These are phyloP conservation scores for Ganoderma meredithae DNA, from an alignment of 1,284 basidiomycete genomes.

Conservation along the genomic window DNA sequence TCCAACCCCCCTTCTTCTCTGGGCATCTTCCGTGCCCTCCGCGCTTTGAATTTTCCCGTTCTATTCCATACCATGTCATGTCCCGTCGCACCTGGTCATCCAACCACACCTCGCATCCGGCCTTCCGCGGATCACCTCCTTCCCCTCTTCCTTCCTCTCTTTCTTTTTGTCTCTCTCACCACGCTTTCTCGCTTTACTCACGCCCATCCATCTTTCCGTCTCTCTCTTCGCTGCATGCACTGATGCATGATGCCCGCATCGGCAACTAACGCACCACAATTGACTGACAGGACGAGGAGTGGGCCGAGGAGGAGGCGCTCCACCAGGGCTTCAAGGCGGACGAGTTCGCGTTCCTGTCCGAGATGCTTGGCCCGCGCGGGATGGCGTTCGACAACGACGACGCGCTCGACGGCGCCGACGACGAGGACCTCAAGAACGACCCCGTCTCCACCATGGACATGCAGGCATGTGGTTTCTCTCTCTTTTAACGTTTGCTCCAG, in stretches of 20 bases:
- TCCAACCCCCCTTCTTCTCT: neutral
- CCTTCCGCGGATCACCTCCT: constrained; percentile 3
- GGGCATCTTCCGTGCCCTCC: neutral
- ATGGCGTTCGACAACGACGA: constrained; percentile 78
- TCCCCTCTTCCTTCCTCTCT: no score
- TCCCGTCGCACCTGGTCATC: neutral
- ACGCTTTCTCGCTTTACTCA: neutral
- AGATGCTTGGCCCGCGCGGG: constrained; percentile 64
- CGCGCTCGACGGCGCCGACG: constrained; percentile 71
- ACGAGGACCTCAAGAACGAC: constrained; percentile 89
- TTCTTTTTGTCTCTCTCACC: neutral
- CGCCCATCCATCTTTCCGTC: no score
- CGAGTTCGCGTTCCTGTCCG: constrained; percentile 73
- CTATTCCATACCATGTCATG: neutral
- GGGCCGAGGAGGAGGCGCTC: constrained; percentile 80
- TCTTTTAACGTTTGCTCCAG: neutral
- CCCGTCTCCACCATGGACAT: constrained; percentile 90
- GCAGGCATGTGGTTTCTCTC: constrained; percentile 65
- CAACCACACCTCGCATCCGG: constrained; percentile 8
- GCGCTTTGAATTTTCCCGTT: neutral
- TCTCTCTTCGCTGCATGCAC: neutral
- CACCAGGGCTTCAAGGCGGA: constrained; percentile 63
- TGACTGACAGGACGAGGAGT: constrained; percentile 76
- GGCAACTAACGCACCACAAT: neutral
- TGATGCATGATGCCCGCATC: neutral